Conservation (phyloP, 1,284 basidiomycete genomes). For the Ceratobasidium sp. region DNA sequence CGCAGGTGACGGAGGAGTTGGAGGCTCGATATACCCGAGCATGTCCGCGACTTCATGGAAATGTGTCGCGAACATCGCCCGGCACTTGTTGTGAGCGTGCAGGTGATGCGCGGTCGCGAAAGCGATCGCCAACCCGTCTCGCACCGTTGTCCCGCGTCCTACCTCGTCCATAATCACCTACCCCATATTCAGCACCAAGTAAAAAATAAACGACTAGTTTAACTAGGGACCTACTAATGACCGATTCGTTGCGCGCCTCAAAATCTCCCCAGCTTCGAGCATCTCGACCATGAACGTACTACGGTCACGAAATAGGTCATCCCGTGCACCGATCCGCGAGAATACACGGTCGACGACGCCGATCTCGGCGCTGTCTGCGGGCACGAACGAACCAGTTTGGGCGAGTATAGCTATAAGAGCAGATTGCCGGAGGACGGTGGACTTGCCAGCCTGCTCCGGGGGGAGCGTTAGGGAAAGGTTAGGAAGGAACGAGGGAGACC, state of each 20-base stretch:
- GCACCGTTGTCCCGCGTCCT: constrained; percentile 92
- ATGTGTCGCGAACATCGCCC: constrained; percentile 95
- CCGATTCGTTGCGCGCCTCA: constrained; percentile 82
- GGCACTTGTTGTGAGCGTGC: constrained; percentile 77
- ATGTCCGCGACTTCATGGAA: constrained; percentile 94
- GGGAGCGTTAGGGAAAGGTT: neutral
- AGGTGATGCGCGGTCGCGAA: constrained; percentile 92
- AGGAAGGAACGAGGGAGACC: constrained; percentile 56
- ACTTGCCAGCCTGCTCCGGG: constrained; percentile 68
- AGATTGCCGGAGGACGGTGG: constrained; percentile 91
- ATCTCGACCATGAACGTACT: constrained; percentile 97
- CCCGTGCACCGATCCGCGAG: constrained; percentile 94
- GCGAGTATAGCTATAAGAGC: constrained; percentile 93
- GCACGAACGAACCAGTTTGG: constrained; percentile 93
- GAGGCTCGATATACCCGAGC: constrained; percentile 69
- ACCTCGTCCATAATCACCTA: constrained; percentile 99
- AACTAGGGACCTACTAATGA: constrained; percentile 73
- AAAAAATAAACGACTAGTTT: constrained; percentile 12
- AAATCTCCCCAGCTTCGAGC: constrained; percentile 86
- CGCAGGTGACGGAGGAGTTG: constrained; percentile 50
- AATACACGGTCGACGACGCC: constrained; percentile 94
- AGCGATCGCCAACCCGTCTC: constrained; percentile 93
- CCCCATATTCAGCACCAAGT: constrained; percentile 2
- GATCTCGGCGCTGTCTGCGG: constrained; percentile 81
- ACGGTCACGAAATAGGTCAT: constrained; percentile 92